These are phyloP conservation scores for Geotrichum carabidarum DNA, from an alignment of 1,139 yeast species.

Conservation along the genomic window DNA sequence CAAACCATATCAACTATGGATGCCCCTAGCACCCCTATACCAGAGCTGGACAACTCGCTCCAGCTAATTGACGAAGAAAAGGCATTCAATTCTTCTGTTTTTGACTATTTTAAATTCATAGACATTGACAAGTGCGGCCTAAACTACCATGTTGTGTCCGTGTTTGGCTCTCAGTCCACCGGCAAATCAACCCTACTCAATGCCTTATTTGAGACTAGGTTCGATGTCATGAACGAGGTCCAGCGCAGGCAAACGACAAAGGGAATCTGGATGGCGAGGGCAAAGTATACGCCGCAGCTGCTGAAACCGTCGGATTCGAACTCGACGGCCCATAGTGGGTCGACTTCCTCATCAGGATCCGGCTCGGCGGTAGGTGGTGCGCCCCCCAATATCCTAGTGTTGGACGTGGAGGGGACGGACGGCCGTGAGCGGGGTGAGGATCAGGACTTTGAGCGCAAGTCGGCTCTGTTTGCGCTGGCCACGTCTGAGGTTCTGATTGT, in stretches of 20 bases:
- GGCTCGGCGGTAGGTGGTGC: too few relatives aligned
- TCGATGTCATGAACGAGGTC: slow-evolving; percentile 89
- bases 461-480: slow-evolving; percentile 89
- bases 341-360: slow-evolving; percentile 16
- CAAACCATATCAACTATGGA: neutral
- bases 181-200: slow-evolving; percentile 92
- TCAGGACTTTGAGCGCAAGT: slow-evolving; percentile 94
- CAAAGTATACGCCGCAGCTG: slow-evolving; percentile 20
- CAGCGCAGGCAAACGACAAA: slow-evolving; percentile 78
- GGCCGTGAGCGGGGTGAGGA: slow-evolving; percentile 98
- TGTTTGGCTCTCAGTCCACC: slow-evolving; percentile 94
- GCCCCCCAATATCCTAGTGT: slow-evolving; percentile 52
- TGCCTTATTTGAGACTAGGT: slow-evolving; percentile 74
- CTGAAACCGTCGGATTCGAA: slow-evolving; percentile 5
- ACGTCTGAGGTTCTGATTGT: slow-evolving; percentile 87
- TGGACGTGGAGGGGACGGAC: slow-evolving; percentile 98
- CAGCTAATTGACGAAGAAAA: slow-evolving; percentile 81
- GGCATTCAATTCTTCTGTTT: slow-evolving; percentile 40
- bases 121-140: slow-evolving; percentile 50
- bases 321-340: neutral
- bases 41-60: slow-evolving; percentile 10
- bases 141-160: slow-evolving; percentile 85
- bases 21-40: neutral
- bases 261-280: slow-evolving; percentile 85
- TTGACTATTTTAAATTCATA: slow-evolving; percentile 37